Evolutionary conservation across 768 basidiomycete genomes (phyloP), one percentile per base, ranked within the genome.

Genomic region (Stropharia rugosoannulata): DNA sequence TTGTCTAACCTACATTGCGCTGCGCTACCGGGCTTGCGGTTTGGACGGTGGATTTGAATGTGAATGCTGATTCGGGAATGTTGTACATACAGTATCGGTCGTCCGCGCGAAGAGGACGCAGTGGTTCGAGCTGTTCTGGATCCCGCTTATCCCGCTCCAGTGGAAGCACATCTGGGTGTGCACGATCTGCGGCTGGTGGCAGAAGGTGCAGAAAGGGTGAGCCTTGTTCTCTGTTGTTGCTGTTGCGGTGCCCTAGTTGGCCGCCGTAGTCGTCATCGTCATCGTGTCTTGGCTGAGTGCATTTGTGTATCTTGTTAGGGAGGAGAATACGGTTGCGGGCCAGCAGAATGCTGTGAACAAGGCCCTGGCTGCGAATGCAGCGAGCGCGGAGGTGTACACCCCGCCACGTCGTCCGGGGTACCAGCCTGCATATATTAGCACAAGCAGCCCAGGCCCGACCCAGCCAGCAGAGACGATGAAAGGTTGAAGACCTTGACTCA

Each of bases 121-220:
- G 37, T 90, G 88, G 89, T 87, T 92, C 65, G 86, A 89, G 68
- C 66, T 92, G 43, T 90, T 85, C 73, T 88, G 82, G 68, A 76
- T 92, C 12, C 89, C 86, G 19, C 70, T 92, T 54, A 68, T 91
- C 41, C 89, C 89, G 1, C 72, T 90, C 62, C 78, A 69, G 19
- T 79, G 79, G 46, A 80, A 80, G 51, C 81, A 80, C 51, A 70
- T 91, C 49, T 90, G 89, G 86, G 65, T 85, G 55, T 92, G 89
- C 68, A 75, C 75, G 19, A 88, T 86, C 56, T 92, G 89, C 64
- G 82, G 85, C 54, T 87, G 87, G 78, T 77, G 44, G 25, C 58
- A 64, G 45, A 29, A 74, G 56, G 75, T 80, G 9, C 76, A 78
- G 2, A 73, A 78, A 79, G 62, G 67, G 72, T 55, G 79, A 77